Percentiles rank a stretch among this genome's conserved stretches.
Conservation (phyloP, 371 early-diverging fungal genomes). For the Apophysomyces sp. region DNA sequence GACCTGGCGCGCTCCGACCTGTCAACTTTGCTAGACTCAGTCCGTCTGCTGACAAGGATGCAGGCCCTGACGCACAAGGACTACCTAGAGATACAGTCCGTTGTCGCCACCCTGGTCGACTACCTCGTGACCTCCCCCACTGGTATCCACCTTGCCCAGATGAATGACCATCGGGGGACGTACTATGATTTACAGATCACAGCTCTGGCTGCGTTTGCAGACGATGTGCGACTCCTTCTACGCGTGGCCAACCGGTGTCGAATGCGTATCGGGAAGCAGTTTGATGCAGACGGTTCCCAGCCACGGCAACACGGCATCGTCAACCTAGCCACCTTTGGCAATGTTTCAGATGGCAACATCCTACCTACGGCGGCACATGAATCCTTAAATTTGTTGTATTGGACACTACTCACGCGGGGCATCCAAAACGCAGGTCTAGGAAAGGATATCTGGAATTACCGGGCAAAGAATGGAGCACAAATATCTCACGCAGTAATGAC, state of each 20-base stretch:
- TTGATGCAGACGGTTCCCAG: slow-evolving; percentile 35
- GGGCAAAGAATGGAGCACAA: slow-evolving; percentile 21
- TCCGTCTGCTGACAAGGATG: slow-evolving; percentile 51
- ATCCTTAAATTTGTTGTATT: slow-evolving; percentile 52
- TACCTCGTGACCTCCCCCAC: slow-evolving; percentile 60
- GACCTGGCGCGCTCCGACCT: slow-evolving; percentile 47
- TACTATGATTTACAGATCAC: slow-evolving; percentile 65
- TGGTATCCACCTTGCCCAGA: slow-evolving; percentile 58
- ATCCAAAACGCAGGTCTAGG: slow-evolving; percentile 43
- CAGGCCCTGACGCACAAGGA: slow-evolving; percentile 64
- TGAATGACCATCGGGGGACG: slow-evolving; percentile 64
- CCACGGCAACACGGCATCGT: slow-evolving; percentile 21
- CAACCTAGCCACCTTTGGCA: neutral
- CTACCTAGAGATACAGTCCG: slow-evolving; percentile 56
- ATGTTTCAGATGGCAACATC: too few relatives aligned
- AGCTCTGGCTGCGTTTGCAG: slow-evolving; percentile 61
- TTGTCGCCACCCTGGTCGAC: slow-evolving; percentile 57
- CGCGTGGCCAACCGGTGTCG: slow-evolving; percentile 65
- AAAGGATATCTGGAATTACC: slow-evolving; percentile 39
- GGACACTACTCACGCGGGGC: slow-evolving; percentile 49
- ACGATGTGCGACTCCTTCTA: slow-evolving; percentile 60
- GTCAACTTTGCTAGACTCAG: slow-evolving; percentile 57
- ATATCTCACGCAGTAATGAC: slow-evolving; percentile 28
- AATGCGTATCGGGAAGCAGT: slow-evolving; percentile 59
- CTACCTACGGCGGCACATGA: slow-evolving; percentile 43